Base-by-base conservation (phyloP, 345 rosid genomes). In the Populus alba region DNA sequence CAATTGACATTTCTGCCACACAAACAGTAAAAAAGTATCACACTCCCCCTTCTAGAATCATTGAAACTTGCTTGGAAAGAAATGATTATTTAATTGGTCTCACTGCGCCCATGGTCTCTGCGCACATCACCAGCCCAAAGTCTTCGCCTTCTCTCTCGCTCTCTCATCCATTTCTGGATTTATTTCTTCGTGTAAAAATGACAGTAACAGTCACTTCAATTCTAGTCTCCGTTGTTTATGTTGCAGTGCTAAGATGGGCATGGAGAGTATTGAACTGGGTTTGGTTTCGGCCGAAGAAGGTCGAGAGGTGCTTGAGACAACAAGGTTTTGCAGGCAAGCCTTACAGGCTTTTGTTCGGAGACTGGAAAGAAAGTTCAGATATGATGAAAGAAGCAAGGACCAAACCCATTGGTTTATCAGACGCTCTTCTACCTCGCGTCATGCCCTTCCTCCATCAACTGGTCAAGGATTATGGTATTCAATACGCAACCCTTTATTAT, bases 301-400 rank as follows among this genome's bases (percentile, higher is more conserved):
- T 89, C 2, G 92, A 88, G 83, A 85, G 63, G 73, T 63, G 15
- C 62, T 78, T 91, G 35, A 87, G 79, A 81, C 53, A 75, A 61
- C 90, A 86, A 47, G 92, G 91, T 37, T 79, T 91, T 59, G 13
- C 59, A 12, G 91, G 89, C 75, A 85, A 85, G 37, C 80, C 86
- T 2, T 88, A 86, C 72, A 75, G 77, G 38, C 72, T 82, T 65
- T n/a, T 82, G 22, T 61, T 72, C 59, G 91, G 91, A 75, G 92
- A 89, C 80, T 55, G 77, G 17, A 84, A 77, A 74, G 84, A 78
- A 31, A 80, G 61, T 3, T 66, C 72, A 37, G 22, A 27, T 13
- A 66, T 83, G 83, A 0, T 66, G 33, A 82, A 79, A 72, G 78
- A 87, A 63, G 86, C 88, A 1, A 80, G 29, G 59, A 73, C 89